phyloP scores from a whole-genome alignment of 768 basidiomycete species.

The Kwoniella shandongensis region DNA sequence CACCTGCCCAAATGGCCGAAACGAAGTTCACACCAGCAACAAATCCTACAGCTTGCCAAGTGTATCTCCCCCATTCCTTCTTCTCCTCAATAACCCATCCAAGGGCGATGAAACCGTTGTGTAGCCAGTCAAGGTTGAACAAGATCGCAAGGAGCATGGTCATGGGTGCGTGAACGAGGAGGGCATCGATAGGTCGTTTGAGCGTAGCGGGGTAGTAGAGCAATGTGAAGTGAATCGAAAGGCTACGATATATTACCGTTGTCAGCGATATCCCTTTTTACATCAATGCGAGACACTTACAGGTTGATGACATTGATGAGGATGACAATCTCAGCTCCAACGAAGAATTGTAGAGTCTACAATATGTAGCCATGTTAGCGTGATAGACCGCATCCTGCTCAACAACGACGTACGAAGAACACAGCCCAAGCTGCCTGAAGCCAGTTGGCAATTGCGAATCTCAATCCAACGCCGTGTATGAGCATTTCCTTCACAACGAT shows the following conservation, averaged over 20 bases:
- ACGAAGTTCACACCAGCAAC: conserved; percentile 65
- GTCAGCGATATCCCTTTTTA: too few relatives aligned
- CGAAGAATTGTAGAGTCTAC: conserved; percentile 72
- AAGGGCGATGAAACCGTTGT: conserved; percentile 68
- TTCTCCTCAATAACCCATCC: conserved; percentile 64
- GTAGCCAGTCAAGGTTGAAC: conserved; percentile 62
- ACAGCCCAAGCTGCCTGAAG: conserved; percentile 77
- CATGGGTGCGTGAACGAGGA: conserved; percentile 84
- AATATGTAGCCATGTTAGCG: not conserved
- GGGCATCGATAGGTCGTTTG: conserved; percentile 65
- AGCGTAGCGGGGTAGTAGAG: conserved; percentile 62
- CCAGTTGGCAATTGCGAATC: conserved; percentile 76
- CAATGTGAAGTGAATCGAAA: conserved; percentile 77
- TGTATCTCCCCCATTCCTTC: conserved; percentile 60
- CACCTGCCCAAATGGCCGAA: conserved; percentile 42
- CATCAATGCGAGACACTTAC: conserved; percentile 29
- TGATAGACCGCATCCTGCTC: not conserved
- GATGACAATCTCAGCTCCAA: conserved; percentile 71
- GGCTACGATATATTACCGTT: conserved; percentile 27
- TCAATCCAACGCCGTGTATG: conserved; percentile 74
- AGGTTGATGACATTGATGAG: conserved; percentile 69
- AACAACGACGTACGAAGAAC: conserved; percentile 62
- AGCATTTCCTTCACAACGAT: conserved; percentile 60
- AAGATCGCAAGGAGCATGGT: conserved; percentile 59
- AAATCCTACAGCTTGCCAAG: conserved; percentile 73